Base-by-base conservation (phyloP, 495 filamentous ascomycete species). In the Penicillium dipodomyicola region DNA sequence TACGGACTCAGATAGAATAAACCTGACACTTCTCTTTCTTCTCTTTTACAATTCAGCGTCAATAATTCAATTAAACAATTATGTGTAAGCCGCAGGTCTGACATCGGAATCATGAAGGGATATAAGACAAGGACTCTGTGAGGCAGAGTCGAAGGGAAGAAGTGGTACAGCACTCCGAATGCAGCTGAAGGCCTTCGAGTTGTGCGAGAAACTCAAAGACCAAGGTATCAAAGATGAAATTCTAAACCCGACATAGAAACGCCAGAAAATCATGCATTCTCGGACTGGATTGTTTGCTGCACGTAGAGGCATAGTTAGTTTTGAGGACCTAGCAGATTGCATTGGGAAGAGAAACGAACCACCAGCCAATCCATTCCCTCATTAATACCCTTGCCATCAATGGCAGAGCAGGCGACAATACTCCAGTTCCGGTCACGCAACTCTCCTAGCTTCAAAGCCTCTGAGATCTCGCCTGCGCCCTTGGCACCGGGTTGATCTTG, bases 291-390 rank as follows among this genome's bases (percentile, higher is more conserved):
- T 44, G 76, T 79, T 77, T 77, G 73, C 76, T 79, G 47, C 32
- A 45, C 4, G 54, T 15, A 19, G 20, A 53, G 4, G n/a, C 8
- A 30, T 64, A 46, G 63, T 62, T 63, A 41, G 57, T 49, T 49
- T 30, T 49, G 19, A 6, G 12, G 19, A 23, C n/a, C 30, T 3
- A n/a, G 40, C 6, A 39, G n/a, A 29, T 11, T 43, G 8, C 40
- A 10, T 15, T 4, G 15, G 10, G 23, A 44, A 33, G 22, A 27
- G 30, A 27, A 49, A 86, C 91, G 78, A 75, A 96, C 92, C 82
- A 94, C 91, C 68, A 98, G 74, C 94, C 94, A 98, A 76, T 98
- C 92, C 94, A 98, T 98, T 47, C 94, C 94, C 70, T 98, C 94
- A 53, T 84, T 87, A 25, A 98, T 86, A 64, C 94, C 94, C 58